These are phyloP conservation scores for Schwanniomyces pseudopolymorphus DNA, from an alignment of 805 yeast species.

Conservation along the genomic window DNA sequence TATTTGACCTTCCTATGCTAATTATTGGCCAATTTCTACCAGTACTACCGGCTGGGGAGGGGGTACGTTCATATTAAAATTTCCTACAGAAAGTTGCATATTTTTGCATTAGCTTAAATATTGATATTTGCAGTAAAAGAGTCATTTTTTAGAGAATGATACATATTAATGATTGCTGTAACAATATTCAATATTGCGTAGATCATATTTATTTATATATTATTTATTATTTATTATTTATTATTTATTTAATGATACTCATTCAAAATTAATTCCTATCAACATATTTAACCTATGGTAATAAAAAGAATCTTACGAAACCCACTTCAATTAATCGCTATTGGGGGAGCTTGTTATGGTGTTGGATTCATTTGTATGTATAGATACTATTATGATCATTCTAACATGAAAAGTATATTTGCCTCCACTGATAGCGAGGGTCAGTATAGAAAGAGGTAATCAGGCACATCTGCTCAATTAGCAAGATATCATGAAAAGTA, in stretches of 20 bases:
- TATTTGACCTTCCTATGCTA: constrained; percentile 81
- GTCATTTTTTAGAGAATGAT: too few species aligned
- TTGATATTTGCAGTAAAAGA: neutral
- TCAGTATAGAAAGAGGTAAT: too few species aligned
- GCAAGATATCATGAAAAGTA: too few species aligned
- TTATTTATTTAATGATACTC: neutral
- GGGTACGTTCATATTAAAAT: constrained; percentile 28
- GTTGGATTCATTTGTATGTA: constrained; percentile 33
- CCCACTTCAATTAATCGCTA: constrained; percentile 26
- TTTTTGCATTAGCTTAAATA: neutral
- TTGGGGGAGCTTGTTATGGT: constrained; percentile 34
- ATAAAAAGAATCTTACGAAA: constrained; percentile 1
- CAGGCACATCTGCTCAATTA: too few species aligned
- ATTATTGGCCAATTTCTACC: constrained; percentile 82
- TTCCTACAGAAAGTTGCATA: neutral
- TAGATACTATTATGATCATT: constrained; percentile 27
- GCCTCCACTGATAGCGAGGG: too few species aligned
- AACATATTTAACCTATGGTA: too few species aligned
- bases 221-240: neutral
- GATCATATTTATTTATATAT: neutral
- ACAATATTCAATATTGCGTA: too few species aligned
- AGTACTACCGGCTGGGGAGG: constrained; percentile 43
- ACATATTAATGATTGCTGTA: too few species aligned
- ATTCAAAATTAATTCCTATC: too few species aligned
- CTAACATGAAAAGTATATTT: constrained; percentile 16